These are phyloP conservation scores for Podaxis rugospora DNA, from an alignment of 768 basidiomycete genomes.

Conservation along the genomic window DNA sequence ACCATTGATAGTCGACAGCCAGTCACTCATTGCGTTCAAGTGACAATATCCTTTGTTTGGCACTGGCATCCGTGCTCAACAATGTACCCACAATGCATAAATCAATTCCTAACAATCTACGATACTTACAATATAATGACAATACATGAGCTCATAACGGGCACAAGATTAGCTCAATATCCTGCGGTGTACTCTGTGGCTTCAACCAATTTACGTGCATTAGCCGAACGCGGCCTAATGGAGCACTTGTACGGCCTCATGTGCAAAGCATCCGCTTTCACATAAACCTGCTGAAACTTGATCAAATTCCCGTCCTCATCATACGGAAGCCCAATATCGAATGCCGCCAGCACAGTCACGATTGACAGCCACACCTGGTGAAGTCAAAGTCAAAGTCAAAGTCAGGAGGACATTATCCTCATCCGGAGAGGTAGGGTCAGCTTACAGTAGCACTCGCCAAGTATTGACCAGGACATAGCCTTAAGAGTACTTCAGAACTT, in stretches of 20 bases:
- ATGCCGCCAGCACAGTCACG: slow-evolving; percentile 25
- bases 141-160: no score
- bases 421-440: not conserved
- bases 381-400: not conserved
- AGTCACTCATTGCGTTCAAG: not conserved
- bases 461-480: slow-evolving; percentile 10
- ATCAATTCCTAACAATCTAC: not conserved
- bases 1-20: not conserved
- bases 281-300: slow-evolving; percentile 16
- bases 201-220: not conserved
- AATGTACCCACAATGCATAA: not conserved
- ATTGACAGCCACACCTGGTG: slow-evolving; percentile 20
- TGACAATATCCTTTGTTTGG: not conserved
- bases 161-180: not conserved
- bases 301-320: slow-evolving; percentile 20
- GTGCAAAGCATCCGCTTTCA: slow-evolving; percentile 1
- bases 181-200: slow-evolving; percentile 4
- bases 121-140: not conserved
- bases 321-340: slow-evolving; percentile 21
- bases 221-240: not conserved
- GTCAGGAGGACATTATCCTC: not conserved
- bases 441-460: slow-evolving; percentile 7
- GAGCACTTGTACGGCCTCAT: slow-evolving; percentile 5
- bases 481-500: not conserved
- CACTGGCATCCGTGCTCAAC: not conserved